phyloP scores from a whole-genome alignment of 1,139 yeast genomes.

The Pichia sp. region DNA sequence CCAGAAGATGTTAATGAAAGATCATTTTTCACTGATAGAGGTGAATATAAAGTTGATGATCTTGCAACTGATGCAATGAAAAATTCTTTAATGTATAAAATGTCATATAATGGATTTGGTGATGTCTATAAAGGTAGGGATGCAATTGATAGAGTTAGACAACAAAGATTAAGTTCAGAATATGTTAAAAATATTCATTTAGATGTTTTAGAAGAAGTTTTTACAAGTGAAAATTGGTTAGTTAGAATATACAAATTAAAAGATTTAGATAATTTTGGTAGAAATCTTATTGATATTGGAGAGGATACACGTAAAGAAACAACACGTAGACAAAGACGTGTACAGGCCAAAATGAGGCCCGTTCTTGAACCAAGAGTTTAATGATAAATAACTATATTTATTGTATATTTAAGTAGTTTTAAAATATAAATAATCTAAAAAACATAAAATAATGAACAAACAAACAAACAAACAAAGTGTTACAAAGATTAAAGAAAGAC shows the following conservation, averaged over 20 bases:
- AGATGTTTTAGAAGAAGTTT: conserved; percentile 85
- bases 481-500: too few relatives aligned
- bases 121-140: conserved; percentile 57
- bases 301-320: conserved; percentile 26
- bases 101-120: conserved; percentile 84
- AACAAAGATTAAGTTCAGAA: conserved; percentile 53
- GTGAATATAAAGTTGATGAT: conserved; percentile 84
- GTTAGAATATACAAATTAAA: conserved; percentile 92
- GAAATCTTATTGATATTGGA: conserved; percentile 48
- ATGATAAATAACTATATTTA: not conserved
- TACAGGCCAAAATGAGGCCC: conserved; percentile 30
- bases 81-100: conserved; percentile 87
- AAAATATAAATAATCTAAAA: too few relatives aligned
- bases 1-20: conserved; percentile 92
- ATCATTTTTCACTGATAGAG: conserved; percentile 72
- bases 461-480: too few relatives aligned
- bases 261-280: conserved; percentile 80
- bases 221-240: conserved; percentile 93
- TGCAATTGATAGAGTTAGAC: conserved; percentile 81
- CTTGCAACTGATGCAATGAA: conserved; percentile 80
- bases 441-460: too few relatives aligned
- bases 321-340: conserved; percentile 32
- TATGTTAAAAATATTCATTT: conserved; percentile 52
- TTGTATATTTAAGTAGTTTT: too few relatives aligned
- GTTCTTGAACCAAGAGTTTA: conserved; percentile 24